phyloP scores from a whole-genome alignment of 495 filamentous ascomycete genomes.

The Xanthoparmelia taractica region DNA sequence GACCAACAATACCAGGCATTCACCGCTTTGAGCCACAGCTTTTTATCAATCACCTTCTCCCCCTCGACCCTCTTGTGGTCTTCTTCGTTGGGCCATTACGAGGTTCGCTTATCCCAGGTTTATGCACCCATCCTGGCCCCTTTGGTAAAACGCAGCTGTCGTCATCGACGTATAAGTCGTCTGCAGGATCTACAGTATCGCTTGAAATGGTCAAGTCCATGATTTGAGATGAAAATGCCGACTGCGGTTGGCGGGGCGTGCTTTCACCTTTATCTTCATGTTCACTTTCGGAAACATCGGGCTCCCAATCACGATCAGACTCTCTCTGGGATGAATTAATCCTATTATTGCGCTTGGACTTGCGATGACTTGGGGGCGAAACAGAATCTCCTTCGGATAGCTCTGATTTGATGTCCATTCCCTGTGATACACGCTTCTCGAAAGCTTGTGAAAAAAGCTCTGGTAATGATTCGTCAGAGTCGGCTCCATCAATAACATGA shows the following conservation, averaged over 20 bases:
- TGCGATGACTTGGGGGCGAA: constrained; percentile 7
- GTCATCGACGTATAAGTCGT: constrained; percentile 28
- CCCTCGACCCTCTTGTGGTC: background rate
- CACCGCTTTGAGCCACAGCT: background rate
- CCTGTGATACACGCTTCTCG: constrained; percentile 20
- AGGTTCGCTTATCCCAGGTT: constrained; percentile 18
- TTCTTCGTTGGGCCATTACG: constrained; percentile 2
- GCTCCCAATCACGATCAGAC: constrained; percentile 1
- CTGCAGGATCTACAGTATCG: constrained; percentile 30
- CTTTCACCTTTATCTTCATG: background rate
- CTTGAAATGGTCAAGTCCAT: constrained; percentile 41
- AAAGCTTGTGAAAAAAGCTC: constrained; percentile 22
- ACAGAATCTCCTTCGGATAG: constrained; percentile 9
- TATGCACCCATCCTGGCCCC: constrained; percentile 36
- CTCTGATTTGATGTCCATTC: constrained; percentile 16
- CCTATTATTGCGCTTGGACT: constrained; percentile 10
- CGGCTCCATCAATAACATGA: background rate
- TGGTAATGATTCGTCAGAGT: constrained; percentile 22
- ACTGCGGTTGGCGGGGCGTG: constrained; percentile 15
- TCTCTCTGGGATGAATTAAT: constrained; percentile 5
- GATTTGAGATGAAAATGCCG: constrained; percentile 26
- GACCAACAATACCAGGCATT: background rate
- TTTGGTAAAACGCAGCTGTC: constrained; percentile 31
- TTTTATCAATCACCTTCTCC: background rate
- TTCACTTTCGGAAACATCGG: background rate